Evolutionary conservation across 148 eudicot genomes (phyloP), one percentile per base, ranked within the genome.

Genomic region (Fagopyrum homotropicum): DNA sequence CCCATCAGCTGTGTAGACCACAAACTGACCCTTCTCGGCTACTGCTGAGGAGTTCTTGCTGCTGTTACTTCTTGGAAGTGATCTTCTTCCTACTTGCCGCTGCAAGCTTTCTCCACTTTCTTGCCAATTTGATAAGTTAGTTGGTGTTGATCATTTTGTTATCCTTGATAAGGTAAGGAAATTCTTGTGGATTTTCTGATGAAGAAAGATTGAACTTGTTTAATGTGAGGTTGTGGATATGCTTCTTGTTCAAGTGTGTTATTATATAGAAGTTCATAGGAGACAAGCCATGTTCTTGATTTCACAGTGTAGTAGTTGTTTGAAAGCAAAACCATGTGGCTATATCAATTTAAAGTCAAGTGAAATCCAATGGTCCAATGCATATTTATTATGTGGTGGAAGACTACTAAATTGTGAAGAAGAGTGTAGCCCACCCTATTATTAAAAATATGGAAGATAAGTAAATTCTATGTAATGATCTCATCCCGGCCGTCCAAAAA

Each of bases 71-170:
- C n/a, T 49, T 16, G 51, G 26, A 14, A 30, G 19, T 0, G 29
- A 55, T 74, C 49, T 49, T 74, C 51, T 56, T 55, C n/a, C 76
- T 29, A 12, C 50, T 74, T 5, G 69, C 69, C n/a, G 64, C 26
- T 40, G 76, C 48, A 0, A 55, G 46, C 47, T 16, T 56, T 61
- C 43, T 6, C 52, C 69, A 75, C 10, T 59, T 57, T 6, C 29
- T 59, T 2, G 54, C 70, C 43, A 75, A 4, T 60, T 60, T 56
- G 48, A 75, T 10, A n/a, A 75, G 70, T 17, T 45, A 59, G 51
- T 56, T 75, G 11, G 45, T 57, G 49, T 55, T 75, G 12, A 75
- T 57, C 77, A 59, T 75, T 54, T 54, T 54, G 19, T 56, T 56
- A 16, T n/a, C 2, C 35, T 2, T n/a, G n/a, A n/a, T n/a, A n/a